Evolutionary conservation across 2,329 filamentous ascomycete species (phyloP), one percentile per base, ranked within the genome.

Genomic region (Xylaria sp.): DNA sequence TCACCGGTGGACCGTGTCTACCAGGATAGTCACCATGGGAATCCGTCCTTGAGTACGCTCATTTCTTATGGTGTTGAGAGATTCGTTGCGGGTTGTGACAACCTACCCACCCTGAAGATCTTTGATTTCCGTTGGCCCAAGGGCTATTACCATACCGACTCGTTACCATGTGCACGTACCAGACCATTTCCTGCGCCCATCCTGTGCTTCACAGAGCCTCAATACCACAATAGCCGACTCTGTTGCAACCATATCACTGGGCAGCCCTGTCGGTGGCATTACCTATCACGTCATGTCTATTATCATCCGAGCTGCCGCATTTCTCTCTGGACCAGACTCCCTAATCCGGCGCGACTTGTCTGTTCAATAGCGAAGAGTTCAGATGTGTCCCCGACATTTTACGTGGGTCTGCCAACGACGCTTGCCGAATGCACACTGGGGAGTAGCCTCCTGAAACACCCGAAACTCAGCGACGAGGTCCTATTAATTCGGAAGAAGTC

Each of bases 101-200:
- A 72, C 13, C 72, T 73, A 3, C 71, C 76, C 0, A 72, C 74
- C 8, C 62, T 84, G 57, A 79, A 80, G 55, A 69, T 83, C 37
- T 84, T 83, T 60, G 82, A 84, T 72, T 81, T 82, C 57, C 80
- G 82, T 9, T 80, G 78, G 71, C 69, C 76, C 0, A 78, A 71
- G 62, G 63, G 71, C 2, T 84, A 84, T 63, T 70, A 77, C 57
- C 77, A 83, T 70, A 79, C 79, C 2, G 72, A 75, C 2, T 77
- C 74, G 3, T 71, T 83, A 9, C 74, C 79, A 0, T 84, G 82
- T 66, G 73, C 75, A 4, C 60, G 56, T 5, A 62, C 68, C 3
- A 59, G 59, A 4, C 79, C 80, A 0, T 73, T 67, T 60, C 76
- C 73, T 37, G 48, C n/a, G 10, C 74, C 75, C 0, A 69, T 0